phyloP scores from a whole-genome alignment of 176 grass and related monocot species.

The Oryza coarctata region DNA sequence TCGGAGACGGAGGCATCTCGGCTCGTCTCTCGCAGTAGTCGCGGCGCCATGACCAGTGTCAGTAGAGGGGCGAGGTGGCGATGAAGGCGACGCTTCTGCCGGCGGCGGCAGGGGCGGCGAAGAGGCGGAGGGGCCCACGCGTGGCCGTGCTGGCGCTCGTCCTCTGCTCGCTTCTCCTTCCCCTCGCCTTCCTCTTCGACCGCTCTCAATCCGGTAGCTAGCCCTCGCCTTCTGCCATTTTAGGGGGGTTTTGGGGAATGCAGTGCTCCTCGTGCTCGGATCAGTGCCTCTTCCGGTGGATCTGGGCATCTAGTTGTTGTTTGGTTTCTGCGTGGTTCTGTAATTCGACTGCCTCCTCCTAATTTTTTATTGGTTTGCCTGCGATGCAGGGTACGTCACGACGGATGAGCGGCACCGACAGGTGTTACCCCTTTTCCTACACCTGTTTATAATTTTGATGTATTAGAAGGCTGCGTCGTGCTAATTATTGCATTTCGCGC shows the following conservation, averaged over 20 bases:
- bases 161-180: constrained; percentile 85
- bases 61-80: background rate
- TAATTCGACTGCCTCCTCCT: background rate
- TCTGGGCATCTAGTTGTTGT: constrained; percentile 9
- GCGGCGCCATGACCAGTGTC: constrained; percentile 38
- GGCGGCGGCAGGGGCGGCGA: constrained; percentile 42
- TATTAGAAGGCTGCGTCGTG: background rate
- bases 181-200: constrained; percentile 77
- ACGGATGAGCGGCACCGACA: constrained; percentile 65
- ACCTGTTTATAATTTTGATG: background rate
- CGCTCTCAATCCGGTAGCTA: constrained; percentile 58
- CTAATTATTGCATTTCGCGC: background rate
- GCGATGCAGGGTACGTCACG: constrained; percentile 60
- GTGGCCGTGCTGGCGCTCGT: constrained; percentile 73
- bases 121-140: constrained; percentile 59
- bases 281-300: constrained; percentile 21
- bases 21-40: background rate
- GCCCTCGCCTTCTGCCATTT: background rate
- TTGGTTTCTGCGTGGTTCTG: background rate
- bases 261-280: constrained; percentile 10
- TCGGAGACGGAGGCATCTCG: background rate
- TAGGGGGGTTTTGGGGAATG: background rate
- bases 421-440: constrained; percentile 11
- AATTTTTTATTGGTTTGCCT: background rate
- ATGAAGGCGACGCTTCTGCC: constrained; percentile 60